Conservation (phyloP, 345 rosid genomes). For the Punica granatum region DNA sequence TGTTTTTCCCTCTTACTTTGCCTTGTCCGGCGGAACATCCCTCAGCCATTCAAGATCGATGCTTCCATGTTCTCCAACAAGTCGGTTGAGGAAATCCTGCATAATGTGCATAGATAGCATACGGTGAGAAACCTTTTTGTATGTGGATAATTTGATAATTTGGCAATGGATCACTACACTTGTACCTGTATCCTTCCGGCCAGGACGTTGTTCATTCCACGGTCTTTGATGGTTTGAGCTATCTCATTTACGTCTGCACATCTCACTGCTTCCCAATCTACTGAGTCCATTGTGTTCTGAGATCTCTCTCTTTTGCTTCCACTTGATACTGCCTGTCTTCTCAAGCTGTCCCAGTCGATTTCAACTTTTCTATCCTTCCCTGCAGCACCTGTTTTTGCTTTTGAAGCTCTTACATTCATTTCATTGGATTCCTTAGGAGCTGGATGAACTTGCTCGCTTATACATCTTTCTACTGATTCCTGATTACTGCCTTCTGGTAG, state of each 20-base stretch:
- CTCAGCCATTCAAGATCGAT: conserved; percentile 93
- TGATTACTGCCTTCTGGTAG: conserved; percentile 31
- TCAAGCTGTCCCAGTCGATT: conserved; percentile 78
- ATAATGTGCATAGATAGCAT: conserved; percentile 15
- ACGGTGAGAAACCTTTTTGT: background rate
- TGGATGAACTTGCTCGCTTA: conserved; percentile 21
- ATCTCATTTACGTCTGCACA: conserved; percentile 47
- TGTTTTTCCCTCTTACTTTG: conserved; percentile 58
- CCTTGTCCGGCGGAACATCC: conserved; percentile 85
- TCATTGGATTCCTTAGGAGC: conserved; percentile 23
- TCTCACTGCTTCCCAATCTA: conserved; percentile 87
- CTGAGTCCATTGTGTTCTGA: conserved; percentile 57
- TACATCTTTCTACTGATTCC: conserved; percentile 24
- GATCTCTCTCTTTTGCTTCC: conserved; percentile 48
- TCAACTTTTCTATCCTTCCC: conserved; percentile 38
- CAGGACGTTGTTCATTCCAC: conserved; percentile 89
- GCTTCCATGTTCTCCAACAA: conserved; percentile 66
- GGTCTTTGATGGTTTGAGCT: conserved; percentile 65
- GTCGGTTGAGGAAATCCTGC: conserved; percentile 81
- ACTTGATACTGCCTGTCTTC: conserved; percentile 45
- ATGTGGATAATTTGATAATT: background rate
- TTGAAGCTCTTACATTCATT: conserved; percentile 20
- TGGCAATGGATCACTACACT: background rate
- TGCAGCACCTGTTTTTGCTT: conserved; percentile 39
- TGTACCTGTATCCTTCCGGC: conserved; percentile 84